These are phyloP conservation scores for Silene latifolia DNA, from an alignment of 148 eudicot genomes.

Conservation along the genomic window DNA sequence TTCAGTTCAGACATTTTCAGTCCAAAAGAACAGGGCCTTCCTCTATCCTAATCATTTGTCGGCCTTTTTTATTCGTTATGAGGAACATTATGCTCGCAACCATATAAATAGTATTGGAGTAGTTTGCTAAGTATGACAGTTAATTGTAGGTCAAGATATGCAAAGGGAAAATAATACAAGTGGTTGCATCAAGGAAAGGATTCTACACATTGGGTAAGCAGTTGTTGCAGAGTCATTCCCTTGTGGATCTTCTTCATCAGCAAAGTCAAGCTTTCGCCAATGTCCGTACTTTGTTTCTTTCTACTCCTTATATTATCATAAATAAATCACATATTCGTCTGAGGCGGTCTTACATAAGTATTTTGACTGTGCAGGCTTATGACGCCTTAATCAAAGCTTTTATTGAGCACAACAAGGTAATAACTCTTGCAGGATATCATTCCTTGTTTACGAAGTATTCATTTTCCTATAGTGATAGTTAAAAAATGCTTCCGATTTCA, in stretches of 20 bases:
- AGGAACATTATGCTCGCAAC: too few relatives aligned
- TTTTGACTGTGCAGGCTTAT: conserved; percentile 66
- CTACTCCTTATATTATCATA: background rate
- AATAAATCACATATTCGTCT: too few relatives aligned
- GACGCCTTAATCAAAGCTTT: conserved; percentile 87
- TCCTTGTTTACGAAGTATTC: background rate
- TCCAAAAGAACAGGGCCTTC: too few relatives aligned
- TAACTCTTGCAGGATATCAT: background rate
- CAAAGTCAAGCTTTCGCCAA: conserved; percentile 96
- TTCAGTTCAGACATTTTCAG: too few relatives aligned
- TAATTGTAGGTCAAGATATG: conserved; percentile 83
- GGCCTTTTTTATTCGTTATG: too few relatives aligned
- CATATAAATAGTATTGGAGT: too few relatives aligned
- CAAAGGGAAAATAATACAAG: conserved; percentile 86
- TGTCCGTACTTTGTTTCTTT: conserved; percentile 37
- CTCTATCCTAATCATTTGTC: too few relatives aligned
- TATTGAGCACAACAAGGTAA: conserved; percentile 92
- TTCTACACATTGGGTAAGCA: conserved; percentile 86
- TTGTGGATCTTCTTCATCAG: conserved; percentile 96
- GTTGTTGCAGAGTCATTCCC: conserved; percentile 64
- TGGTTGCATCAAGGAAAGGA: conserved; percentile 77
- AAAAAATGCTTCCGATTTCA: conserved; percentile 31
- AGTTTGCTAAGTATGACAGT: conserved; percentile 31
- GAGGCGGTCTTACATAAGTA: too few relatives aligned
- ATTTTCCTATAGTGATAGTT: conserved; percentile 21